Evolutionary conservation across 2,329 filamentous ascomycete genomes (phyloP), one percentile per base, ranked within the genome.

Genomic region (Fusarium brevicatenulatum): DNA sequence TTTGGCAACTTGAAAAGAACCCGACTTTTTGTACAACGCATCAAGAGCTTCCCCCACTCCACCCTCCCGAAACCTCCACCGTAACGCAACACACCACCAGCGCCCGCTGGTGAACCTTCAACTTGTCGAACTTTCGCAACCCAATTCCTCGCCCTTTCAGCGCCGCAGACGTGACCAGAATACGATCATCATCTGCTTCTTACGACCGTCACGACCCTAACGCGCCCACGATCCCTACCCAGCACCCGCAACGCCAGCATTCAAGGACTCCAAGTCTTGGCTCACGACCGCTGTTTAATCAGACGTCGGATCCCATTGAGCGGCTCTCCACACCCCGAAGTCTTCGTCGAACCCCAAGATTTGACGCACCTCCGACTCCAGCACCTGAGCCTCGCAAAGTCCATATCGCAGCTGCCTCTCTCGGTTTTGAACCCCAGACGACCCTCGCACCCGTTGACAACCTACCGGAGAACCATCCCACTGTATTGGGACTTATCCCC

Each of bases 201-300:
- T 79, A 87, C 84, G 86, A 88, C 86, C 84, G 83, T 86, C 82
- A 88, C 88, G 86, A 88, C 79, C 82, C 77, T 82, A 80, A 88
- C 86, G 86, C 86, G 78, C 81, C 82, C 77, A 82, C 82, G 78
- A 79, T 82, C 69, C 72, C 77, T 75, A 77, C 80, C 80, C 83
- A 83, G 81, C 83, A 84, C 82, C 83, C 83, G 81, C 84, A 85
- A 84, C 84, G 82, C 80, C 84, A 85, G 82, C 82, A 84, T 63
- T 44, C 66, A 61, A 59, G 60, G 44, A 60, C 53, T 47, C 68
- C 71, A 46, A 76, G 66, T 43, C 52, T 62, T 32, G 47, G 39
- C 42, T 65, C 66, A 53, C 58, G 75, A 71, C 66, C 68, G 64
- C 72, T 74, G 66, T 73, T 55, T 40, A 70, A 63, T 32, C 74